Base-by-base conservation (phyloP, 2,329 filamentous ascomycete genomes). In the Colletotrichum chlorophyti region DNA sequence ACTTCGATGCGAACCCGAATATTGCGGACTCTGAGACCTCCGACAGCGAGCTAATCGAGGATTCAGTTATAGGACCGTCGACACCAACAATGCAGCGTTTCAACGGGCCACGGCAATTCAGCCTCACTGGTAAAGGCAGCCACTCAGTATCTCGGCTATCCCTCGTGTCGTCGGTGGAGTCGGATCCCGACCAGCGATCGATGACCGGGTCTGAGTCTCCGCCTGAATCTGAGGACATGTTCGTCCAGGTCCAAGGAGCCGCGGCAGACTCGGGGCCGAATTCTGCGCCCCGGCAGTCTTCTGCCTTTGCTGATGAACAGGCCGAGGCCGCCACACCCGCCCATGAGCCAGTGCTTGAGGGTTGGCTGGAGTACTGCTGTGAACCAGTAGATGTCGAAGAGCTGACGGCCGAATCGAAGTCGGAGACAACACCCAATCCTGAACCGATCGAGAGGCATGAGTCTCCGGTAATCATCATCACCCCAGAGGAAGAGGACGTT, bases 351-450 rank as follows among this genome's bases (percentile, higher is more conserved):
- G 31, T 15, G 5, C 31, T 62, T 14, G 62, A 60, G 34, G 62
- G 62, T 17, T 64, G 62, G 62, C 42, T 64, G 27, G 62, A 60
- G 21, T 64, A 64, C 40, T 58, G 51, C 21, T 60, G 60, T 40
- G 54, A 60, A 17, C 51, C 64, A 19, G 15, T 49, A 8, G 61
- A 41, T 8, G 46, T 53, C 8, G 58, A 60, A 29, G 58, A 58
- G 21, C 23, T 45, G 15, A 38, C 48, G 15, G 34, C n/a, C 19
- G 42, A 47, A n/a, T 38, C 47, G 37, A 35, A 53, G 34, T 19
- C 23, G 21, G 53, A 58, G 24, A 40, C 35, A 32, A 17, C 19
- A 31, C 19, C 21, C n/a, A 29, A 32, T 31, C 24, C 41, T 9
- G 21, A 35, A 17, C 5, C 29, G 6, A 14, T 3, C 15, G 12